phyloP scores from a whole-genome alignment of 495 filamentous ascomycete genomes.

The Talaromyces liani region DNA sequence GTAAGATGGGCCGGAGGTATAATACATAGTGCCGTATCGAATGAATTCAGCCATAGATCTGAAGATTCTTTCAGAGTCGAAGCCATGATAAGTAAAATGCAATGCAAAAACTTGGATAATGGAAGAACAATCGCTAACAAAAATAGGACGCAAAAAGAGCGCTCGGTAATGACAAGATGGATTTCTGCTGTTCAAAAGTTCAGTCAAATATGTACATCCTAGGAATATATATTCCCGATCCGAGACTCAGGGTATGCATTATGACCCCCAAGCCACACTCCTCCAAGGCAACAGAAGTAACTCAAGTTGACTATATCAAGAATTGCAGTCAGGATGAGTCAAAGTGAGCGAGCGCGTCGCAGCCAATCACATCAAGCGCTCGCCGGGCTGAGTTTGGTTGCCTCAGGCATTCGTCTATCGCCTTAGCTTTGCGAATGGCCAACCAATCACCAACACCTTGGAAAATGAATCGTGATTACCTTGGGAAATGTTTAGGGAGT shows the following conservation, averaged over 20 bases:
- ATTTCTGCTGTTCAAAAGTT: neutral
- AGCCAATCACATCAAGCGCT: neutral
- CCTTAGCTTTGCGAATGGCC: neutral
- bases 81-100: neutral
- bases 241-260: too few relatives aligned
- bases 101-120: neutral
- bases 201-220: neutral
- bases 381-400: neutral
- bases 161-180: neutral
- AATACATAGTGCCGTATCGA: constrained; percentile 44
- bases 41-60: constrained; percentile 14
- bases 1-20: constrained; percentile 36
- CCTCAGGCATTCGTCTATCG: too few relatives aligned
- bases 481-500: too few relatives aligned
- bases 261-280: neutral
- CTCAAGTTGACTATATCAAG: neutral
- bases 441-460: too few relatives aligned
- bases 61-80: neutral
- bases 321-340: constrained; percentile 7
- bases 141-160: neutral
- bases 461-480: too few relatives aligned
- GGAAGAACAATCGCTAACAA: neutral
- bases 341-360: neutral
- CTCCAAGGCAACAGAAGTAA: too few relatives aligned
- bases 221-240: neutral